These are phyloP conservation scores for Magnaporthiopsis incrustans DNA, from an alignment of 2,329 filamentous ascomycete species.

Conservation along the genomic window DNA sequence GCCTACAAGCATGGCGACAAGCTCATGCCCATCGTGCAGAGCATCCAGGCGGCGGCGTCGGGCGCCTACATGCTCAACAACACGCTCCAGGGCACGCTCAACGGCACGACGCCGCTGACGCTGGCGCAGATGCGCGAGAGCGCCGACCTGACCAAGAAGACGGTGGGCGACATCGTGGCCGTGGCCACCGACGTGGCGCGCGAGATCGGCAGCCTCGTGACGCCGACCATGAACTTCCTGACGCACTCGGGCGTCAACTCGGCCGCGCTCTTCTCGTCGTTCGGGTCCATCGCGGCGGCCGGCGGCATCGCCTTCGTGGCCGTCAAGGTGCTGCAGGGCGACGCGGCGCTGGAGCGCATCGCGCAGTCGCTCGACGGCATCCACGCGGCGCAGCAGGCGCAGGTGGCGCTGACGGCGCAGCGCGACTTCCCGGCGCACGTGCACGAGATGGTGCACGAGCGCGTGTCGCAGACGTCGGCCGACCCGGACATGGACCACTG, in stretches of 20 bases:
- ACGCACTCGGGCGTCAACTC: background rate
- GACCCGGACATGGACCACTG: conserved; percentile 1
- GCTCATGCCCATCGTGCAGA: background rate
- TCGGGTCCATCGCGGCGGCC: background rate
- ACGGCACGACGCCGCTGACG: background rate
- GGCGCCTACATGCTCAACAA: background rate
- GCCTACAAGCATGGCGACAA: background rate
- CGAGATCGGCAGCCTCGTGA: background rate
- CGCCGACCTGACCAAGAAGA: background rate
- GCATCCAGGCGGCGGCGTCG: background rate
- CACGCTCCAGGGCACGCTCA: background rate
- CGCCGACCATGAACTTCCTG: background rate
- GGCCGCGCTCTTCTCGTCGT: background rate
- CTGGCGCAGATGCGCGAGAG: background rate
- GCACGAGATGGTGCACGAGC: background rate
- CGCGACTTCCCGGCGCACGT: background rate
- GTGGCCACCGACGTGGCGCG: background rate
- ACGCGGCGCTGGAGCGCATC: background rate
- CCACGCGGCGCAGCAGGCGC: background rate
- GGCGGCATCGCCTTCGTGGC: background rate
- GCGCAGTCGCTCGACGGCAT: background rate
- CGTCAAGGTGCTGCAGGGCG: background rate
- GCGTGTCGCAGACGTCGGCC: background rate
- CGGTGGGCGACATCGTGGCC: background rate
- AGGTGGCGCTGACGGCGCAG: background rate